Percentiles rank a stretch among this genome's conserved stretches.
phyloP scores from a whole-genome alignment of 78 protist genomes.

The Cavenderia fasciculata region DNA sequence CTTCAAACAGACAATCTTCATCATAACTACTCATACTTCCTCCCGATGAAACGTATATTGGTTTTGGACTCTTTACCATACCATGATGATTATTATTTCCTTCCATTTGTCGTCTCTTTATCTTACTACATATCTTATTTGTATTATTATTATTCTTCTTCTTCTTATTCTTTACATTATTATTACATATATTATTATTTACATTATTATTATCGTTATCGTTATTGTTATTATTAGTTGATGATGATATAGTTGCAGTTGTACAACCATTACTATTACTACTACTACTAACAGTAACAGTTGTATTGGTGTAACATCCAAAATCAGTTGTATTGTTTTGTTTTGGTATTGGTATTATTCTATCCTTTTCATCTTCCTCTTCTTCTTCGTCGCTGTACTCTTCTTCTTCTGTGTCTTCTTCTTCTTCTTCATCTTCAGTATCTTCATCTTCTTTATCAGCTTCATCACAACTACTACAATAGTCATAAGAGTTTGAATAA shows the following conservation, averaged over 20 bases:
- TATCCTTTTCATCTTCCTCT: neutral
- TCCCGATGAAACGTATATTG: slow-evolving; percentile 18
- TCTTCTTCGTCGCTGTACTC: neutral
- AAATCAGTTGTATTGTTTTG: slow-evolving; percentile 8
- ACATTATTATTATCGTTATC: neutral
- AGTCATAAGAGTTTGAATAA: neutral
- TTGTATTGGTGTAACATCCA: slow-evolving; percentile 18
- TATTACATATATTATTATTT: neutral
- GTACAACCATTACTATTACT: neutral
- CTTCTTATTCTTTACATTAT: neutral
- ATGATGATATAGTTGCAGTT: neutral
- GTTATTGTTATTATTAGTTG: neutral
- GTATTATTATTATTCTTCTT: no score
- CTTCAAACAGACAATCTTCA: neutral
- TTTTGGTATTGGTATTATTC: neutral
- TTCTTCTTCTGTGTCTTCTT: neutral
- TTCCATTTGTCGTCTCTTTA: neutral
- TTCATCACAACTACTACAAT: neutral
- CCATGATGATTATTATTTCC: neutral
- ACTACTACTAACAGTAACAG: neutral
- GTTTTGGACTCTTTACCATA: slow-evolving; percentile 3
- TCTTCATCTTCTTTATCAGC: slow-evolving; percentile 4
- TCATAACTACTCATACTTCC: neutral
- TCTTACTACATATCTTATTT: neutral
- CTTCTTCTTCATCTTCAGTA: neutral